Evolutionary conservation across 371 early-diverging fungal species (phyloP).

Genomic region (Mucor mucedo): DNA sequence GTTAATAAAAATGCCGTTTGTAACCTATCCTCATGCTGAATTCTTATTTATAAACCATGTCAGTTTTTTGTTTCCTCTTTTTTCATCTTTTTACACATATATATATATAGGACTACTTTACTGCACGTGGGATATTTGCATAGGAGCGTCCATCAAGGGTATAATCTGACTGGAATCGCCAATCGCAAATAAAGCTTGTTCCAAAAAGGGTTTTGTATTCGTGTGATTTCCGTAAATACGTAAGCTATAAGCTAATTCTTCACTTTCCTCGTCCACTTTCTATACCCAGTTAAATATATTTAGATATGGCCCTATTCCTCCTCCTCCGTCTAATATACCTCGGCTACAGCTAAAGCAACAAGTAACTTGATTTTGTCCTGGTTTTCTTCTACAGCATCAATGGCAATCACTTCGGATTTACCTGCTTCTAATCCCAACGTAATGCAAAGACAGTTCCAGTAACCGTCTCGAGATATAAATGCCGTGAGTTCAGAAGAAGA

Average conservation of each 20-base stretch:
- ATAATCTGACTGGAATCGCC: slow-evolving; percentile 45
- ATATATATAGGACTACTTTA: slow-evolving; percentile 16
- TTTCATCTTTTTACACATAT: too few relatives aligned
- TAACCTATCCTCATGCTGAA: slow-evolving; percentile 20
- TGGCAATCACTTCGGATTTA: slow-evolving; percentile 47
- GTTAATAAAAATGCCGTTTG: slow-evolving; percentile 45
- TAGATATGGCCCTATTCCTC: not conserved
- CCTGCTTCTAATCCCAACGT: slow-evolving; percentile 45
- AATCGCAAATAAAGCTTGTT: slow-evolving; percentile 42
- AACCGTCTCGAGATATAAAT: slow-evolving; percentile 51
- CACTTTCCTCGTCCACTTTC: slow-evolving; percentile 33
- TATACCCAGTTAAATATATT: not conserved
- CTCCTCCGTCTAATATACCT: slow-evolving; percentile 19
- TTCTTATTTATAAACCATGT: slow-evolving; percentile 14
- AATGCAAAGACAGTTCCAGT: slow-evolving; percentile 51
- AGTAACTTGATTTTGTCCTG: slow-evolving; percentile 25
- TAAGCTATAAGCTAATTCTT: slow-evolving; percentile 34
- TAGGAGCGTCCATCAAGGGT: slow-evolving; percentile 44
- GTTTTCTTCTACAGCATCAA: slow-evolving; percentile 47
- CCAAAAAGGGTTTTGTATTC: slow-evolving; percentile 39
- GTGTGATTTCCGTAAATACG: slow-evolving; percentile 37
- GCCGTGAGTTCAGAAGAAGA: slow-evolving; percentile 51
- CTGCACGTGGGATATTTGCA: slow-evolving; percentile 53
- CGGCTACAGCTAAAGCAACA: slow-evolving; percentile 48
- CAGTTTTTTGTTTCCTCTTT: not conserved